Base-by-base conservation (phyloP, 768 basidiomycete genomes). In the Leccinum variicolor region DNA sequence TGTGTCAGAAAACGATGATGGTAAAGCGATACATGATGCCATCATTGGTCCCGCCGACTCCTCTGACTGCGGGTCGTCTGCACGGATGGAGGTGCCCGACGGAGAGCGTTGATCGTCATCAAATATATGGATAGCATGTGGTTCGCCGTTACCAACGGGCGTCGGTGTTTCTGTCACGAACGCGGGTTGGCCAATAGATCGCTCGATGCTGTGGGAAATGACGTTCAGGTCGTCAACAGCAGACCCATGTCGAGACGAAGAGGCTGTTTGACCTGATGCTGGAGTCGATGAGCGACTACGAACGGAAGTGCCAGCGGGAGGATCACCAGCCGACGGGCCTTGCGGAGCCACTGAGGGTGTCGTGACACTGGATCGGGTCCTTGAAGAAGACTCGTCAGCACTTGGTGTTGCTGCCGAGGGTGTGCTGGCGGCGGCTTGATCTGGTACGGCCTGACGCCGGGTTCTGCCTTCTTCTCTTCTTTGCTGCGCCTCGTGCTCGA, bases 401-500 rank as follows among this genome's bases (percentile, higher is more conserved):
- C 48, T 14, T 9, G 59, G 41, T 43, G 61, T 54, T 19, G 46
- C 26, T 28, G 43, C 26, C 31, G 60, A 45, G 17, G 59, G 50
- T 26, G 66, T 69, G 36, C 65, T 65, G 29, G 66, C 66, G 31
- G 72, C 70, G 54, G 72, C 77, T 57, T 74, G 74, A 5, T 73
- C 73, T 33, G 69, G 72, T 45, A 70, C 73, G 29, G 72, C 75
- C 46, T 77, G 78, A 51, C 76, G 77, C 73, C 83, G 84, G 66
- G 75, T 81, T 73, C 82, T 85, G 71, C 89, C 84, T 65, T 85
- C 87, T 56, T 90, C 84, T 67, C 84, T 86, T 65, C 85, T 81
- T 69, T 94, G 92, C 55, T 94, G 90, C 66, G 94, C 94, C 74
- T 98, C 95, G 66, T 98, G 94, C 57, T 98, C 96, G 50, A 97